Evolutionary conservation across 2,329 filamentous ascomycete species (phyloP).

Genomic region (Macrophomina phaseolina): DNA sequence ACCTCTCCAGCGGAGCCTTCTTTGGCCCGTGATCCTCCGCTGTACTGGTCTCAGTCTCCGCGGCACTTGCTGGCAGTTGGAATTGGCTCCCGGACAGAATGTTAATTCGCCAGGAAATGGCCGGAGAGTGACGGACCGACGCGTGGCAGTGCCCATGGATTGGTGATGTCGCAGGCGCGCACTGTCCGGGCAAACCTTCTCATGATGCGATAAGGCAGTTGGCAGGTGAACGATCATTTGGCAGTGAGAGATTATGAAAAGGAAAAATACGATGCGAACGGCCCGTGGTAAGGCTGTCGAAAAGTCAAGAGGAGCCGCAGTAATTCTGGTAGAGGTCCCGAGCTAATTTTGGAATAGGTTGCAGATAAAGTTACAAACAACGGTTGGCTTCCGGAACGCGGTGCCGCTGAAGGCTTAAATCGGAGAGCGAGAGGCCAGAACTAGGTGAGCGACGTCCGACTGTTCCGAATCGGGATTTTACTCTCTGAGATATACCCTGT

Average conservation of each 20-base stretch:
- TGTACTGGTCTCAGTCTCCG: background rate
- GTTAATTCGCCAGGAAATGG: background rate
- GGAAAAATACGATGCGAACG: background rate
- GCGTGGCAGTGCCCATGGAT: background rate
- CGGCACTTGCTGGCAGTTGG: constrained; percentile 3
- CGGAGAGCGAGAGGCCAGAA: background rate
- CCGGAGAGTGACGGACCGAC: background rate
- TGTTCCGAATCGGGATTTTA: background rate
- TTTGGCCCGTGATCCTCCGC: background rate
- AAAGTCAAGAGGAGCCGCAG: constrained; percentile 7
- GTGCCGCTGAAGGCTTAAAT: background rate
- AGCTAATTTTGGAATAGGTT: background rate
- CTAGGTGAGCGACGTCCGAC: background rate
- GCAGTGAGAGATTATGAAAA: background rate
- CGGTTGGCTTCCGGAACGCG: background rate
- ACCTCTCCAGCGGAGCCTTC: background rate
- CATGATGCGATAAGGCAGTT: background rate
- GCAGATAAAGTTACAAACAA: background rate
- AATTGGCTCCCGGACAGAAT: constrained; percentile 1
- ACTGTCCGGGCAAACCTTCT: background rate
- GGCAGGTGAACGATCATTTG: background rate
- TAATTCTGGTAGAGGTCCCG: background rate
- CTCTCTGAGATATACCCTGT: background rate
- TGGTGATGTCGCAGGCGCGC: background rate
- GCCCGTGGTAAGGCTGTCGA: background rate